phyloP scores from a whole-genome alignment of 306 rosid genomes.

The Gynostemma pentaphyllum region DNA sequence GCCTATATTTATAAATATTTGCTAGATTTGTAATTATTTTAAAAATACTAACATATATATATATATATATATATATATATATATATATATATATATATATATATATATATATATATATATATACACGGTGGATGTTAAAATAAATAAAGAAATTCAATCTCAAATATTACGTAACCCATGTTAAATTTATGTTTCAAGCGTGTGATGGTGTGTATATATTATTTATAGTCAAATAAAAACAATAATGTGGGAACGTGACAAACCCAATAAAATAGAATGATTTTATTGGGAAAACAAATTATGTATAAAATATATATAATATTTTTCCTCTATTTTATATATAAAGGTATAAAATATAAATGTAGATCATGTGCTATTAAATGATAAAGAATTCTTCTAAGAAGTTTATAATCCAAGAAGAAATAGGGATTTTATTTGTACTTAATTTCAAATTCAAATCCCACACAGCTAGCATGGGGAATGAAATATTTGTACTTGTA shows the following conservation, averaged over 20 bases:
- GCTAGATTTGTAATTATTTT: no score
- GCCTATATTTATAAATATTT: no score
- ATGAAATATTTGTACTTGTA: no score
- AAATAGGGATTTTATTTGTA: background rate
- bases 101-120: no score
- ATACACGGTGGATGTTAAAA: background rate
- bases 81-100: no score
- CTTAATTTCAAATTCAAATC: background rate
- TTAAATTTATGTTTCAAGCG: background rate
- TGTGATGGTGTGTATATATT: background rate
- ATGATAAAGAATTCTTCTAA: background rate
- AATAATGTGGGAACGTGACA: background rate
- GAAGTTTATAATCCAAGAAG: background rate
- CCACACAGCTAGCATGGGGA: background rate
- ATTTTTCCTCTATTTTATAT: no score
- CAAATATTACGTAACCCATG: background rate
- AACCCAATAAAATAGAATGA: background rate
- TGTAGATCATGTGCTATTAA: background rate
- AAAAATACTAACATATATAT: no score
- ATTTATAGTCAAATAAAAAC: background rate
- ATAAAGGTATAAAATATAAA: background rate
- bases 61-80: no score
- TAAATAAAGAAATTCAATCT: background rate
- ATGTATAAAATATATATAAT: no score
- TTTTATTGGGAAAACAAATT: background rate